A percentile compares a stretch with the other conserved stretches of the same genome.
Conservation (phyloP, 2,329 filamentous ascomycete species). For the Mycosphaerella sp. region DNA sequence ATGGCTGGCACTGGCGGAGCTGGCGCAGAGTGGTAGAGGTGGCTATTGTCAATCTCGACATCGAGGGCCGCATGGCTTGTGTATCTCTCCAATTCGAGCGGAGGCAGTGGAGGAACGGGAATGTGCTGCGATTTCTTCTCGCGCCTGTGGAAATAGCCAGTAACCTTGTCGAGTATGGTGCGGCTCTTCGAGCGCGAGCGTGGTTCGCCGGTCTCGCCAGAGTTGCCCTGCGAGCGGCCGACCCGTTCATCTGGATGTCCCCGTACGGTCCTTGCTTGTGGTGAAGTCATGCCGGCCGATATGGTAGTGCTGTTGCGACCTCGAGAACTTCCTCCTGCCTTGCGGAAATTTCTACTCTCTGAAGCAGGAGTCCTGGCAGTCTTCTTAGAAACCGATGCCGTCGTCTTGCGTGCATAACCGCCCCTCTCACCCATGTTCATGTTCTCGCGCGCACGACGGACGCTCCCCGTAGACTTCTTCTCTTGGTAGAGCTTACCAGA, state of each 20-base stretch:
- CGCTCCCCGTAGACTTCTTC: conserved; percentile 10
- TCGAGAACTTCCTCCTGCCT: conserved; percentile 4
- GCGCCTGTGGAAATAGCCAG: conserved; percentile 26
- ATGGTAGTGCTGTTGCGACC: conserved; percentile 10
- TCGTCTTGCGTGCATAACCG: conserved; percentile 21
- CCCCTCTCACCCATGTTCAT: conserved; percentile 5
- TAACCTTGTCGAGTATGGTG: conserved; percentile 28
- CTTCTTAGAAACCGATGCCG: conserved; percentile 22
- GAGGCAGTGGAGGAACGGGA: background rate
- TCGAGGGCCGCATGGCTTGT: background rate
- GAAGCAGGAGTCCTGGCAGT: conserved; percentile 13
- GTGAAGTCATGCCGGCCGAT: background rate
- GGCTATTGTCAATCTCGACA: background rate
- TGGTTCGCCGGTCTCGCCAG: conserved; percentile 6
- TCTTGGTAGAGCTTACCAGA: conserved; percentile 11
- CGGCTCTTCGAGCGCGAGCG: conserved; percentile 29
- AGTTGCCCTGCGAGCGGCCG: background rate
- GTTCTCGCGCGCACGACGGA: conserved; percentile 6
- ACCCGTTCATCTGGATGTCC: background rate
- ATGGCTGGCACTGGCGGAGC: background rate
- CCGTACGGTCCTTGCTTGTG: background rate
- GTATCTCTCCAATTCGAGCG: background rate
- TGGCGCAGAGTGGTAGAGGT: background rate
- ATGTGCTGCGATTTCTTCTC: conserved; percentile 20
- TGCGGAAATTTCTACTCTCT: conserved; percentile 1